Evolutionary conservation across 2,329 filamentous ascomycete species (phyloP), one percentile per base, ranked within the genome.

Genomic region (Penicillium griseofulvum): DNA sequence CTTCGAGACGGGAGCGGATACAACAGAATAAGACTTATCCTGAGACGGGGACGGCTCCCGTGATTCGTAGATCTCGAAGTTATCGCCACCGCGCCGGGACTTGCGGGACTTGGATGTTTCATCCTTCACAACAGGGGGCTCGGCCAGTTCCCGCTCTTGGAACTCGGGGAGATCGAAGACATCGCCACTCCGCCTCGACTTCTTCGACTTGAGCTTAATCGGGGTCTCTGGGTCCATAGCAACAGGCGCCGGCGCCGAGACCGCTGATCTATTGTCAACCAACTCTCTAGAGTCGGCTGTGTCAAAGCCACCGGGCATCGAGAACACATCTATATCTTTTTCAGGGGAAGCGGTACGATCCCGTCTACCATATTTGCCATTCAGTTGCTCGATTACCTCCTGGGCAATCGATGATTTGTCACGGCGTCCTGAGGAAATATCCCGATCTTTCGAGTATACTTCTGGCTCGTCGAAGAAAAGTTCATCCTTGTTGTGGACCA

Each of bases 231-330:
- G 38, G 12, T 50, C 48, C 29, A 28, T 34, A 4, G 38, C 29
- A 50, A 24, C 29, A 26, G 38, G 48, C 16, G 28, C 38, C 12
- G 48, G 38, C 16, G 48, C 48, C 24, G 48, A 43, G 31, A 58
- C 42, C 2, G 57, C 60, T 1, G 63, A 63, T 36, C 56, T 57
- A 12, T 58, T 57, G 14, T 63, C 36, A 16, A 31, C 17, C 31
- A 41, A 43, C 44, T 31, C 22, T 56, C 48, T 31, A 45, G 58
- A 26, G 33, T 60, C 61, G n/a, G 48, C 59, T 11, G 53, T 51
- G 5, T 69, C 65, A 39, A 71, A 72, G 9, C 68, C 65, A 31
- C 69, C 69, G 12, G 70, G 69, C 67, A 72, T 71, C 16, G 63
- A 64, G 49, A 68, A 64, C 9, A 55, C 62, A 56, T 71, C 64